These are phyloP conservation scores for Exophiala sp. DNA, from an alignment of 2,329 filamentous ascomycete genomes.

Conservation along the genomic window DNA sequence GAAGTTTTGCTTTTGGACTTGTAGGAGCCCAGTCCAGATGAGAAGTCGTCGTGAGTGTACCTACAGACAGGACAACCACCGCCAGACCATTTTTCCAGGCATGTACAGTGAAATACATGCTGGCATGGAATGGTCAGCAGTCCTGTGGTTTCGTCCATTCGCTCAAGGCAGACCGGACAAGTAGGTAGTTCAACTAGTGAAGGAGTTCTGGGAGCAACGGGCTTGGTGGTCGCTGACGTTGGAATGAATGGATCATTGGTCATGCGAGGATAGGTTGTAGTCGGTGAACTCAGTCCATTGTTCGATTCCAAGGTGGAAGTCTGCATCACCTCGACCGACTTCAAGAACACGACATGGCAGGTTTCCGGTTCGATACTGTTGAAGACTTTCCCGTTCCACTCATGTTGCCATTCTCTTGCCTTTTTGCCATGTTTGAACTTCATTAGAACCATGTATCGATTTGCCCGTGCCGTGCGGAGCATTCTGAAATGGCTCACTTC, in stretches of 20 bases:
- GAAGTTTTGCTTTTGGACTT: conserved; percentile 27
- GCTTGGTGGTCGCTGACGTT: conserved; percentile 50
- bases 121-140: conserved; percentile 94
- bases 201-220: conserved; percentile 68
- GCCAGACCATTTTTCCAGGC: conserved; percentile 92
- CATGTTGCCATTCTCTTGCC: conserved; percentile 72
- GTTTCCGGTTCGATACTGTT: conserved; percentile 92
- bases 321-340: conserved; percentile 77
- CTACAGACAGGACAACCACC: conserved; percentile 91
- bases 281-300: conserved; percentile 33
- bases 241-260: conserved; percentile 60
- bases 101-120: conserved; percentile 95
- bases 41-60: conserved; percentile 64
- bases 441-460: conserved; percentile 91
- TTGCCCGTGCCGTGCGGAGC: conserved; percentile 81
- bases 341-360: conserved; percentile 91
- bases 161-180: conserved; percentile 90
- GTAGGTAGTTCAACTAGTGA: conserved; percentile 87
- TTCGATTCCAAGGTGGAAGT: conserved; percentile 36
- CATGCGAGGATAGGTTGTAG: conserved; percentile 53
- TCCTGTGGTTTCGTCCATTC: conserved; percentile 96
- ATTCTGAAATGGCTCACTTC: conserved; percentile 91
- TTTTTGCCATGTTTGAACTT: conserved; percentile 74
- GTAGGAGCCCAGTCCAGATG: conserved; percentile 29
- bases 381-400: conserved; percentile 90